Base-by-base conservation (phyloP, 208 protist genomes). In the Naegleria lovaniensis region DNA sequence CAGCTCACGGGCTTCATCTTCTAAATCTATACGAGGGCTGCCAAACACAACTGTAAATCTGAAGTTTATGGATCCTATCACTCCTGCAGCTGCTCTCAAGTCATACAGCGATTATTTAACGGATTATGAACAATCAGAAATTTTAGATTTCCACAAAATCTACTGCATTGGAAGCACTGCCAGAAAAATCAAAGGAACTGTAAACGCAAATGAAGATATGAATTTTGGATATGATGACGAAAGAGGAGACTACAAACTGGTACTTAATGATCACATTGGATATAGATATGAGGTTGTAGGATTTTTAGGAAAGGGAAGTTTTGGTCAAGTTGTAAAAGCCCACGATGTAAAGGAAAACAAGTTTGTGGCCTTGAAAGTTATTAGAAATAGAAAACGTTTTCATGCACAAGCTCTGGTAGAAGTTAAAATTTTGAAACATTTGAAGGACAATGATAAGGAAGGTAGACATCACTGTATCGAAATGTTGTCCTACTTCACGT, bases 321-420 rank as follows among this genome's bases (percentile, higher is more conserved):
- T 98, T 91, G 97, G 97, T 55, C 97, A 98, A 84, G 97, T 98
- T n/a, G 84, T 96, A 4, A 96, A 96, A 75, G 92, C 83, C 6
- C 93, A 93, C 48, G 96, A 98, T 91, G 92, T 97, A 89, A 96
- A 96, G 91, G 91, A 13, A n/a, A 85, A 95, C 67, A 43, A 91
- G 48, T 39, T 91, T 5, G 91, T 95, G 1, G 97, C 97, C 9
- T 16, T 97, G 36, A 98, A 98, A 92, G 93, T 98, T 79, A 95
- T 98, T 76, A 91, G 95, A 36, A 98, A 97, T 93, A 96, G 97
- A 90, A 95, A 95, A 83, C 91, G 95, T 88, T 98, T 97, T 91
- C 93, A 96, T 89, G 91, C 94, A 41, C 96, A 98, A 91, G 96
- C 95, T 13, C 88, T 96, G 25, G 92, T 97, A 6, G 96, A 98